Percentiles rank a stretch among this genome's conserved stretches.
Evolutionary conservation across 148 eudicot genomes (phyloP).

Genomic region (Polygonum aviculare): DNA sequence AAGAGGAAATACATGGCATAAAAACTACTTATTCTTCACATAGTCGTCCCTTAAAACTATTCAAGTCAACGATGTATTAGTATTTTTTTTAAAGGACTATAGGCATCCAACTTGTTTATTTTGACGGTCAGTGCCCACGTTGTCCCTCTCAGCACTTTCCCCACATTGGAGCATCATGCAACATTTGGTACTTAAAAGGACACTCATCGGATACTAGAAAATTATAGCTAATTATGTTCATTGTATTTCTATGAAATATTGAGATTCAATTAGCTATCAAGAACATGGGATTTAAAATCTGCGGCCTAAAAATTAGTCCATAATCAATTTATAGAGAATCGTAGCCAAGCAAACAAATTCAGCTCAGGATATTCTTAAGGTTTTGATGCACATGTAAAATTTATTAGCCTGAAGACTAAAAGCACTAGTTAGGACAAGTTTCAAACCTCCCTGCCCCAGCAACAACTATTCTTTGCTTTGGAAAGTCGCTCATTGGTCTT

Average conservation of each 20-base stretch:
- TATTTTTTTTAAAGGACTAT: not conserved
- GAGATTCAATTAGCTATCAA: not conserved
- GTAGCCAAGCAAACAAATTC: not conserved
- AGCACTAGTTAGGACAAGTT: not conserved
- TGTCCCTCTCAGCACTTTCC: not conserved
- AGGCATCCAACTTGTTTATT: not conserved
- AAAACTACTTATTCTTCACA: not conserved
- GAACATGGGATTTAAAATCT: too few species aligned
- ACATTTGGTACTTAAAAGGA: not conserved
- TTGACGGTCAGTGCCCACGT: not conserved
- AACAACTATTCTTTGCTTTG: conserved; percentile 92
- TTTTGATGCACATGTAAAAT: not conserved
- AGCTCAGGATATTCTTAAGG: too few species aligned
- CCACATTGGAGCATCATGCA: not conserved
- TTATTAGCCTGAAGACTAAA: not conserved
- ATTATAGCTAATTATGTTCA: too few species aligned
- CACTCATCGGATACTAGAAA: not conserved
- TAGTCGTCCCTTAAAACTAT: not conserved
- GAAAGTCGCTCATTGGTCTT: conserved; percentile 88
- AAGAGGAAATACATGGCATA: not conserved
- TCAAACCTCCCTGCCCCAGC: conserved; percentile 98
- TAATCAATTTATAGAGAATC: too few species aligned
- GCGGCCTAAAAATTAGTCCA: too few species aligned
- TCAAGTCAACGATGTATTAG: not conserved
- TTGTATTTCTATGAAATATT: too few species aligned